Base-by-base conservation (phyloP, 2,329 filamentous ascomycete genomes). In the Fusarium xylarioides region DNA sequence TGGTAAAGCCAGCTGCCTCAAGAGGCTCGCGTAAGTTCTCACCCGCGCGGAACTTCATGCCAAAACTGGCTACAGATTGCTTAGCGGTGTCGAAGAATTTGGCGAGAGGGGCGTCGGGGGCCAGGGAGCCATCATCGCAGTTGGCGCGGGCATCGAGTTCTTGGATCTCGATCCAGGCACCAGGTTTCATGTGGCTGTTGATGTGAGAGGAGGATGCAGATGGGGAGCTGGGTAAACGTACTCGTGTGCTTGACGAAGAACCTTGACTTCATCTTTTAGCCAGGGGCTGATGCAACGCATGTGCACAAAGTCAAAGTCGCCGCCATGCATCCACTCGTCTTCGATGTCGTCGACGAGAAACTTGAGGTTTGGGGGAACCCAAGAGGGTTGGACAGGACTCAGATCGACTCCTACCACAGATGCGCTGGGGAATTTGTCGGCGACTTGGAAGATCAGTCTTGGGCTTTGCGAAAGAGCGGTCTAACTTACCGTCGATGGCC, bases 261-360 rank as follows among this genome's bases (percentile, higher is more conserved):
- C 57, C 1, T 61, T 69, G 10, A 67, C 63, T 21, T 67, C 37
- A 4, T 76, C 74, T 1, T 77, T 77, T 0, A 77, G 12, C 70
- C 71, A 76, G 1, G 75, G 75, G 28, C 66, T 74, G 10, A 77
- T 74, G 16, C 74, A 76, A 4, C 75, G 75, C 74, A 77, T 73
- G 7, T 77, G 75, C 30, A 74, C 66, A 57, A 77, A 71, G 44
- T 77, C 75, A 56, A 68, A 76, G 30, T 64, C 64, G 0, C 52
- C 34, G 11, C 74, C 75, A 18, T 76, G 63, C 53, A 72, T 68
- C 89, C 89, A 91, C 1, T 86, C 82, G 56, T 87, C 83, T 71
- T 90, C 81, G 19, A 80, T 76, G 37, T 82, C 81, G 32, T 82
- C 81, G 19, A 82, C 80, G 11, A 83, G 60, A 21, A 84, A 84